Base-by-base conservation (phyloP, 495 filamentous ascomycete genomes). In the Daldinia grandis region DNA sequence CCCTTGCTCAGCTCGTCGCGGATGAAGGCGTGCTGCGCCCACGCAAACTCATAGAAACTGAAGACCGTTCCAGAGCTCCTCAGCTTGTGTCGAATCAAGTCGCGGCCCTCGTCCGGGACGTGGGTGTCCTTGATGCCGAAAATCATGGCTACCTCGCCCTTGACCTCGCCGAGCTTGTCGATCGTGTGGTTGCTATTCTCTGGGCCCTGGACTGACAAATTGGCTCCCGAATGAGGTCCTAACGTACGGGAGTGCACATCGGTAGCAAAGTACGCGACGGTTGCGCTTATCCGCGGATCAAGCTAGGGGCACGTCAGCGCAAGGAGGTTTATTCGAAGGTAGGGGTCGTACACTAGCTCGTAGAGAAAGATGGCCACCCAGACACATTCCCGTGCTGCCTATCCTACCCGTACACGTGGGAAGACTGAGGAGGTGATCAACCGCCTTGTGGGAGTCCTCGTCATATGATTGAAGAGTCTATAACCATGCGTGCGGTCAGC, bases 11-110 rank as follows among this genome's bases (percentile, higher is more conserved):
- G 83, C 80, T 98, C 95, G 75, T 97, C 95, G n/a, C 95, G 87
- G 75, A 98, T 97, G 73, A 98, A 98, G 0, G 94, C 93, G 82
- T 96, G 95, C 76, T 98, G 95, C 21, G 95, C 93, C 87, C 93
- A 93, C 17, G 94, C 91, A 64, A 91, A 86, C 77, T 98, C 95
- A 79, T 97, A 94, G 72, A 91, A 97, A 76, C 89, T 89, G 73
- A 95, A 97, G 8, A 85, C 80, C 2, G 89, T 87, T 3, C 91
- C 91, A 33, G 88, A 86, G 9, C 92, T 91, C 71, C 94, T 87
- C 69, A 98, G 83, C 40, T 91, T 95, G 74, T 89, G 87, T 49
- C 95, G 86, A 75, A 98, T 95, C 64, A 96, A 75, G 78, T 98
- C 94, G 15, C 95, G 86, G 25, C 95, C 95, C 37, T 86, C 86